Evolutionary conservation across 192 early-diverging fungal species (phyloP).

Genomic region (Obelidium mucronatum): DNA sequence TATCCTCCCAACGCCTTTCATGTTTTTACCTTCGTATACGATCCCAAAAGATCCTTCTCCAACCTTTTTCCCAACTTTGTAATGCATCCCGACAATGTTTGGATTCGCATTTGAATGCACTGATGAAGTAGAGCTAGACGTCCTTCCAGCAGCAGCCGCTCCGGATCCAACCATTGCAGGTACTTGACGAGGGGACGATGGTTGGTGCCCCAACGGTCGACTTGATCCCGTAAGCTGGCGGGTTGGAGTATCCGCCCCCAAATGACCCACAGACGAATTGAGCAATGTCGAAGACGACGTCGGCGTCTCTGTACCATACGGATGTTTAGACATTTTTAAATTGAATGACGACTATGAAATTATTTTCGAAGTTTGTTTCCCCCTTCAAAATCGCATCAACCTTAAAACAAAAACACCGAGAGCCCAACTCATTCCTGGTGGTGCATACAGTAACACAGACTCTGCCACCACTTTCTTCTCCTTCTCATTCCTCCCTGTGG

Average conservation of each 20-base stretch:
- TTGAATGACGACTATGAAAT: neutral
- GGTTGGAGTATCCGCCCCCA: neutral
- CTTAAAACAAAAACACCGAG: neutral
- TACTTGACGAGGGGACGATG: too few relatives aligned
- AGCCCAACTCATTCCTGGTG: too few relatives aligned
- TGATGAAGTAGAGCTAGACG: neutral
- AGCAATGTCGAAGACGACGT: neutral
- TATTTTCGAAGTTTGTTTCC: too few relatives aligned
- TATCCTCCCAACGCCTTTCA: too few relatives aligned
- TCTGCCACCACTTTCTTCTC: slow-evolving; percentile 3
- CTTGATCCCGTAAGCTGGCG: too few relatives aligned
- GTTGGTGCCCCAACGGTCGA: too few relatives aligned
- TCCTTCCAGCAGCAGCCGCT: neutral
- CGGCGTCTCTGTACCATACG: neutral
- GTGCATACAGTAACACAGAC: neutral
- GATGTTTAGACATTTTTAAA: neutral
- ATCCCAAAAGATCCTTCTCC: slow-evolving; percentile 98
- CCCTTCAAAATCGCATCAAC: neutral
- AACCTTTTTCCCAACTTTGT: slow-evolving; percentile 93
- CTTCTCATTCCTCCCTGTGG: slow-evolving; percentile 20
- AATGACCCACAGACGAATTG: neutral
- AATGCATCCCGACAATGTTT: slow-evolving; percentile 96
- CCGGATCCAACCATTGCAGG: too few relatives aligned
- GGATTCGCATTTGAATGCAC: slow-evolving; percentile 2
- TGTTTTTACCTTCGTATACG: slow-evolving; percentile 98